phyloP scores from a whole-genome alignment of 2,329 filamentous ascomycete genomes.

The Colletotrichum tropicicola region DNA sequence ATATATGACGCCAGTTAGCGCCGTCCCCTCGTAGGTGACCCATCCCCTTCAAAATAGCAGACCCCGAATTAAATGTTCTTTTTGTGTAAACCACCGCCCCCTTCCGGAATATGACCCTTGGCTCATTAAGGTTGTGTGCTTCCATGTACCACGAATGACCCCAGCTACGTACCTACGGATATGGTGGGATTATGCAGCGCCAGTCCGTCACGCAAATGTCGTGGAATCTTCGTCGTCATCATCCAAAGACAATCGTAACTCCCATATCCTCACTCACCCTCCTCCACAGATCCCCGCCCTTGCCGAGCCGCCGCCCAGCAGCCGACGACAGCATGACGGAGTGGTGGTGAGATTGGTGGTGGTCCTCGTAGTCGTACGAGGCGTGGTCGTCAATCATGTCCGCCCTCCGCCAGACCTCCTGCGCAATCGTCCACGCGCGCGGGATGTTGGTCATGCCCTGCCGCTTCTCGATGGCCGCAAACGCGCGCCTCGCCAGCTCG shows the following conservation, averaged over 20 bases:
- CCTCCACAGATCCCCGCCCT: conserved; percentile 60
- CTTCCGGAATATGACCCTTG: background rate
- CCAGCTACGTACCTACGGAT: background rate
- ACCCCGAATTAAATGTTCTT: too few relatives aligned
- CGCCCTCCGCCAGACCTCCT: conserved; percentile 67
- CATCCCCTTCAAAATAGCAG: too few relatives aligned
- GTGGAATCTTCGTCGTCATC: conserved; percentile 31
- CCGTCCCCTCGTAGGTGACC: too few relatives aligned
- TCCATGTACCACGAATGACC: background rate
- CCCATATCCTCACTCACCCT: conserved; percentile 66
- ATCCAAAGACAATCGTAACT: conserved; percentile 68
- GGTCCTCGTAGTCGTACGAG: conserved; percentile 14
- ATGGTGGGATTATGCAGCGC: background rate
- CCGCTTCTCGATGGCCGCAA: conserved; percentile 60
- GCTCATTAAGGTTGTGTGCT: conserved; percentile 8
- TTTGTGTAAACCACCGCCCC: conserved; percentile 15
- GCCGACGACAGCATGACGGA: conserved; percentile 20
- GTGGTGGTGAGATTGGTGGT: background rate
- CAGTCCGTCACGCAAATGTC: background rate
- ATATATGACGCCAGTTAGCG: too few relatives aligned
- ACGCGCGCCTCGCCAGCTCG: conserved; percentile 58
- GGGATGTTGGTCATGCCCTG: conserved; percentile 75
- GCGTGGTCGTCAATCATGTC: conserved; percentile 45
- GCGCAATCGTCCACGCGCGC: conserved; percentile 67
- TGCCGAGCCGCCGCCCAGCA: conserved; percentile 23